phyloP scores from a whole-genome alignment of 1,284 basidiomycete genomes.

The Fereydounia khargensis region DNA sequence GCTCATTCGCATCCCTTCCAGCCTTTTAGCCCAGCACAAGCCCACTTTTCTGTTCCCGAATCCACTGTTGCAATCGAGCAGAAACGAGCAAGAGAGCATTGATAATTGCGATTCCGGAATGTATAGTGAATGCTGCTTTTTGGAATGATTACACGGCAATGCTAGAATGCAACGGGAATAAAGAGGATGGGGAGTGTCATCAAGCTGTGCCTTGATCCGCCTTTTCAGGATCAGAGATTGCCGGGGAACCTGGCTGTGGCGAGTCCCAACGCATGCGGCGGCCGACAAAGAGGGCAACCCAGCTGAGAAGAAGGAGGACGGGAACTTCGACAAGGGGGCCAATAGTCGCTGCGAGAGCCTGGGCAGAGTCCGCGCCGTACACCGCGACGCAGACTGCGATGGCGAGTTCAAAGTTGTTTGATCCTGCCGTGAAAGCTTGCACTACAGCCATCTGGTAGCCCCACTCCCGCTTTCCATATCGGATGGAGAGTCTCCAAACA shows the following conservation, averaged over 20 bases:
- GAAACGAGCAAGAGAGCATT: background rate
- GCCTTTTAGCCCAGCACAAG: too few relatives aligned
- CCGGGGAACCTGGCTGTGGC: background rate
- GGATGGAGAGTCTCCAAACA: conserved; percentile 55
- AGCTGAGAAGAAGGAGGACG: conserved; percentile 71
- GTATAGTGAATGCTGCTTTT: background rate
- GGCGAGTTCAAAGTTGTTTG: conserved; percentile 65
- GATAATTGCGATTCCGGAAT: background rate
- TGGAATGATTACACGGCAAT: background rate
- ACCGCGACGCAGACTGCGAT: conserved; percentile 79
- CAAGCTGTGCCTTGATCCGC: background rate
- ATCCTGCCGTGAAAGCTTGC: conserved; percentile 62
- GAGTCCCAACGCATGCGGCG: conserved; percentile 32
- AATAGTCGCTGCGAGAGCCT: conserved; percentile 39
- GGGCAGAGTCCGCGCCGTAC: conserved; percentile 59
- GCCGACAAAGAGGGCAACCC: conserved; percentile 67
- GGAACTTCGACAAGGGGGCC: conserved; percentile 61
- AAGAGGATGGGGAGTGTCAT: too few relatives aligned
- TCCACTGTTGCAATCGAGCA: background rate
- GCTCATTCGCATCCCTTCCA: too few relatives aligned
- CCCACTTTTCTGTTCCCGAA: too few relatives aligned
- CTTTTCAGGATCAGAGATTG: background rate
- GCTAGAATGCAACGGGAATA: too few relatives aligned
- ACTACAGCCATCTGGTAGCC: conserved; percentile 57
- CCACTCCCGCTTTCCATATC: conserved; percentile 45